These are phyloP conservation scores for Talaromyces sp. DNA, from an alignment of 2,329 filamentous ascomycete species.

Conservation along the genomic window DNA sequence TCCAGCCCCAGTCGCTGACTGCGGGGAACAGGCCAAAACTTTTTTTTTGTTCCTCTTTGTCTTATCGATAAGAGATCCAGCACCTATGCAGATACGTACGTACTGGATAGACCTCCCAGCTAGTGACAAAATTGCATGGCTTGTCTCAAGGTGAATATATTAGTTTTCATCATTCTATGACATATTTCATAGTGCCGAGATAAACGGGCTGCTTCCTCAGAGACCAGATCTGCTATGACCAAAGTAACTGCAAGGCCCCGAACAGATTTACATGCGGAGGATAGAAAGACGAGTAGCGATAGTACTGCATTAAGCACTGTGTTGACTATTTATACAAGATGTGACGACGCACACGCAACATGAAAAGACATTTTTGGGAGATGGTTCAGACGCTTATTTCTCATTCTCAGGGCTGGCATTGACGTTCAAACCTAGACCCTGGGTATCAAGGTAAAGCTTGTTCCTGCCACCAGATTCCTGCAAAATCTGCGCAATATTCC, in stretches of 20 bases:
- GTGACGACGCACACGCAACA: slow-evolving; percentile 6
- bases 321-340: slow-evolving; percentile 20
- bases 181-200: no score
- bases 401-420: slow-evolving; percentile 31
- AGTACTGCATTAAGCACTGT: slow-evolving; percentile 18
- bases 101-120: no score
- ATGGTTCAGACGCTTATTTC: slow-evolving; percentile 10
- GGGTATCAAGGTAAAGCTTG: slow-evolving; percentile 87
- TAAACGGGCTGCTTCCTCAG: no score
- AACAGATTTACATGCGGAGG: not conserved
- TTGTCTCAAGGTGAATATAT: no score
- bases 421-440: slow-evolving; percentile 89
- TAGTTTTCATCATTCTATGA: no score
- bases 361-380: slow-evolving; percentile 9
- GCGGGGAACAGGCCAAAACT: not conserved
- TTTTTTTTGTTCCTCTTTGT: not conserved
- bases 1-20: not conserved
- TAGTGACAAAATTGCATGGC: no score
- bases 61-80: slow-evolving; percentile 11
- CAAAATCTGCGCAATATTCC: slow-evolving; percentile 79
- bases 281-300: slow-evolving; percentile 15
- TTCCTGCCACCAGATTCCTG: slow-evolving; percentile 81
- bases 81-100: not conserved
- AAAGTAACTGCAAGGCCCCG: no score
- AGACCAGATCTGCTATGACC: no score